phyloP scores from a whole-genome alignment of 2,329 filamentous ascomycete genomes.

The Fusarium piperis region DNA sequence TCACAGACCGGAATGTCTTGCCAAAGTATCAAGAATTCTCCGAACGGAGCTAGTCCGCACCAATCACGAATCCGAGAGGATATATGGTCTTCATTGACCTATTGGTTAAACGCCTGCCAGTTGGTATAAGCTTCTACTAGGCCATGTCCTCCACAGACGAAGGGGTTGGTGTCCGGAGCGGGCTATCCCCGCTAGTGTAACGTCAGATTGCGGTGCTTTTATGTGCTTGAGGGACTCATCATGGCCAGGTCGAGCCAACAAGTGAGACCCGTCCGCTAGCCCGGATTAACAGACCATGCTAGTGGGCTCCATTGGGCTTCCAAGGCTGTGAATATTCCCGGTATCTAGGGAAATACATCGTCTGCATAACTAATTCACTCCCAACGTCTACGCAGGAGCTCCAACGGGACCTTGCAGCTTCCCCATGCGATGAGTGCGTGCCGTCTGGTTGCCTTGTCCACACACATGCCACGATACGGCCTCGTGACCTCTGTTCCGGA shows the following conservation, averaged over 20 bases:
- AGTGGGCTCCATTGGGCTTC: neutral
- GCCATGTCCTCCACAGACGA: neutral
- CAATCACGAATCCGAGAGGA: neutral
- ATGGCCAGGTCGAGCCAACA: conserved; percentile 1
- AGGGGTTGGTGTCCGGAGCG: conserved; percentile 1
- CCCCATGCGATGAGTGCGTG: neutral
- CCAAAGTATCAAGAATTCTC: neutral
- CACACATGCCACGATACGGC: neutral
- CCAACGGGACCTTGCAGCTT: conserved; percentile 2
- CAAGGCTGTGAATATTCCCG: neutral
- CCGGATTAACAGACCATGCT: neutral
- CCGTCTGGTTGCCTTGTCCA: neutral
- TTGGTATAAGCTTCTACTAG: conserved; percentile 19
- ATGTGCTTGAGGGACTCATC: neutral
- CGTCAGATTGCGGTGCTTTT: neutral
- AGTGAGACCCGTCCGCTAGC: neutral
- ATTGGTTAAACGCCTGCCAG: neutral
- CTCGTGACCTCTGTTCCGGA: neutral
- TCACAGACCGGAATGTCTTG: neutral
- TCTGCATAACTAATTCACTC: neutral
- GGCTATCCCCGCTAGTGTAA: neutral
- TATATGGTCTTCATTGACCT: neutral
- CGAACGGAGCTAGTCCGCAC: neutral
- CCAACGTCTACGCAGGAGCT: neutral
- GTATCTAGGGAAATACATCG: neutral